These are phyloP conservation scores for Chloris gayana DNA, from an alignment of 176 grass and related monocot species.

Conservation along the genomic window DNA sequence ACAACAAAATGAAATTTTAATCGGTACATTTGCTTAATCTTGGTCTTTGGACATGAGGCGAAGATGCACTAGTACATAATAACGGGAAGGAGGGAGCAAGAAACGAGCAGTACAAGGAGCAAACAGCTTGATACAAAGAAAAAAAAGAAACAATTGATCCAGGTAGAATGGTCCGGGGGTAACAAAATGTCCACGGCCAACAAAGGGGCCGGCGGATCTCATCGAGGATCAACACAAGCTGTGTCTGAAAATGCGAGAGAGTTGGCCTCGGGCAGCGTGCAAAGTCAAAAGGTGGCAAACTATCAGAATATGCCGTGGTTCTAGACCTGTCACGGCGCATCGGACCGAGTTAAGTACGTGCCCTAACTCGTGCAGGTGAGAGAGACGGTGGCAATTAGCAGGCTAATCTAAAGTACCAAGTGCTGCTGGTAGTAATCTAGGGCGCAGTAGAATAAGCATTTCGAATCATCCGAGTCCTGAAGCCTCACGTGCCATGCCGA, in stretches of 20 bases:
- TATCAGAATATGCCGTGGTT: slow-evolving; percentile 39
- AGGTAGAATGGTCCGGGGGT: neutral
- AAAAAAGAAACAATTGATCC: neutral
- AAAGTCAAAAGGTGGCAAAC: slow-evolving; percentile 45
- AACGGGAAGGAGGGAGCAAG: too few species aligned
- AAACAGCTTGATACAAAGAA: too few species aligned
- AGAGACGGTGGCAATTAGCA: neutral
- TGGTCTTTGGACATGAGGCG: too few species aligned
- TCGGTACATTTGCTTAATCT: too few species aligned
- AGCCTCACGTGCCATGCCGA: slow-evolving; percentile 36
- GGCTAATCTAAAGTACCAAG: neutral
- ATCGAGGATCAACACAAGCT: neutral
- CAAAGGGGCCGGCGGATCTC: neutral
- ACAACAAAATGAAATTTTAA: too few species aligned
- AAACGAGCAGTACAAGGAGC: too few species aligned
- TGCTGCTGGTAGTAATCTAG: neutral
- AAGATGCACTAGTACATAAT: too few species aligned
- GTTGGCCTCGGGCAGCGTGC: slow-evolving; percentile 20
- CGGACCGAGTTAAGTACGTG: slow-evolving; percentile 4
- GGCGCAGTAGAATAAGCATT: neutral
- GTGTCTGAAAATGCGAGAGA: neutral
- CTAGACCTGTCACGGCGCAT: slow-evolving; percentile 29
- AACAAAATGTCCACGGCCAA: neutral
- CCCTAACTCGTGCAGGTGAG: neutral
- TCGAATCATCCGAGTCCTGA: slow-evolving; percentile 44